phyloP scores from a whole-genome alignment of 176 grass and related monocot species.

The Neostapfia colusana region DNA sequence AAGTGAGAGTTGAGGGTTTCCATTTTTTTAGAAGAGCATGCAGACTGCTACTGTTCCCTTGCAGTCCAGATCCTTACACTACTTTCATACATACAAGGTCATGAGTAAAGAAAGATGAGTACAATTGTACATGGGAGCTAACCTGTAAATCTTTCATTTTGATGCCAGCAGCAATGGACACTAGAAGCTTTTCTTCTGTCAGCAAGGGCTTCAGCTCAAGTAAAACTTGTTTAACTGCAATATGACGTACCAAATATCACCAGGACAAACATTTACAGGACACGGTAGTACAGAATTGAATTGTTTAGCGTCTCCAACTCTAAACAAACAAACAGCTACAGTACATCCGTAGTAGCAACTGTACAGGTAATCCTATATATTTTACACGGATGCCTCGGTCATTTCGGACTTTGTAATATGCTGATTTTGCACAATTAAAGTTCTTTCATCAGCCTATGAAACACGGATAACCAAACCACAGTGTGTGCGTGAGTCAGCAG shows the following conservation, averaged over 20 bases:
- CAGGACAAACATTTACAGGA: not conserved
- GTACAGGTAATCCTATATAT: not conserved
- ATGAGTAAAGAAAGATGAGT: not conserved
- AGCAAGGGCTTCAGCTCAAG: constrained; percentile 75
- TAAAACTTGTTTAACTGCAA: constrained; percentile 81
- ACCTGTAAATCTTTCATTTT: constrained; percentile 98
- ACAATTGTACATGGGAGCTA: not conserved
- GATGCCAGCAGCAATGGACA: constrained; percentile 94
- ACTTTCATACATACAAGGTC: no score
- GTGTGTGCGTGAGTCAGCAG: not conserved
- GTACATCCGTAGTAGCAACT: not conserved
- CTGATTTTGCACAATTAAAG: not conserved
- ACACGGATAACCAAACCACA: not conserved
- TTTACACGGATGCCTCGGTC: not conserved
- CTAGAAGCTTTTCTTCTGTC: constrained; percentile 88
- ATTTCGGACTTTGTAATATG: not conserved
- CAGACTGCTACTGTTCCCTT: not conserved
- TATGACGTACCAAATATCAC: constrained; percentile 18
- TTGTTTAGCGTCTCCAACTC: not conserved
- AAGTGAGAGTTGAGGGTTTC: not conserved
- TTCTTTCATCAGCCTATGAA: not conserved
- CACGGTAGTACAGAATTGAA: not conserved
- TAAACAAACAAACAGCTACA: not conserved
- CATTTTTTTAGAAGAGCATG: not conserved
- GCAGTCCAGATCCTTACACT: not conserved